Percentiles rank a stretch among this genome's conserved stretches.
Conservation (phyloP, 2,329 filamentous ascomycete species). For the Penicillium sp. region DNA sequence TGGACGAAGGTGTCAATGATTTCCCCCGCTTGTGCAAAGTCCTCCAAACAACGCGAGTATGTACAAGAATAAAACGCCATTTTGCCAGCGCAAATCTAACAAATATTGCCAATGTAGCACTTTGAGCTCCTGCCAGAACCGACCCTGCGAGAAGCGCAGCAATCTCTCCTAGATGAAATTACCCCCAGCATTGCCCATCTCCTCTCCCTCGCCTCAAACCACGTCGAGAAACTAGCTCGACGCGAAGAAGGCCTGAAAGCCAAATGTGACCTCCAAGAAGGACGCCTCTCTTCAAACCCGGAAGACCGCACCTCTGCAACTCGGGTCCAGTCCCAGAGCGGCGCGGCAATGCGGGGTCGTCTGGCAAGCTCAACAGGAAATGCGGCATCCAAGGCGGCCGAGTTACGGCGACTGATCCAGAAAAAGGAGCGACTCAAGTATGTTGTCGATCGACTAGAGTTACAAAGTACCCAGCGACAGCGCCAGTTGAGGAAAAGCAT, state of each 20-base stretch:
- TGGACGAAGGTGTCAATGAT: conserved; percentile 63
- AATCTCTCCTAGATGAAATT: conserved; percentile 82
- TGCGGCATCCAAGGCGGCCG: conserved; percentile 49
- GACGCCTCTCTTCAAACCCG: conserved; percentile 55
- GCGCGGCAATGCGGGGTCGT: conserved; percentile 22
- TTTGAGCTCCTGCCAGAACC: conserved; percentile 90
- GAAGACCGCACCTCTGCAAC: conserved; percentile 27
- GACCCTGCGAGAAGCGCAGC: conserved; percentile 77
- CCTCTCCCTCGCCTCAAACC: conserved; percentile 76
- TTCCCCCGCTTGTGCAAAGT: conserved; percentile 64
- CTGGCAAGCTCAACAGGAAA: conserved; percentile 30
- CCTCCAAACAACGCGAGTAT: conserved; percentile 61
- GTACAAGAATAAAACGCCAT: conserved; percentile 13
- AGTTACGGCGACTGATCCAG: conserved; percentile 69
- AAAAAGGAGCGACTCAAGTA: conserved; percentile 85
- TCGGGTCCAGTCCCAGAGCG: conserved; percentile 18
- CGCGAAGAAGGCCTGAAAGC: conserved; percentile 82
- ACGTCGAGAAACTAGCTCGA: conserved; percentile 78
- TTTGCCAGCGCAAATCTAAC: not conserved
- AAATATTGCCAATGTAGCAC: conserved; percentile 56
- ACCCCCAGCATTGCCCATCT: conserved; percentile 80
- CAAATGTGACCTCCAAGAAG: conserved; percentile 79
- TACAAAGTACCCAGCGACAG: conserved; percentile 79
- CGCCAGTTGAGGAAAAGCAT: conserved; percentile 72
- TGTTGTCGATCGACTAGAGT: conserved; percentile 78